Evolutionary conservation across 1,139 yeast species (phyloP).

Genomic region (Suhomyces panamericanus): DNA sequence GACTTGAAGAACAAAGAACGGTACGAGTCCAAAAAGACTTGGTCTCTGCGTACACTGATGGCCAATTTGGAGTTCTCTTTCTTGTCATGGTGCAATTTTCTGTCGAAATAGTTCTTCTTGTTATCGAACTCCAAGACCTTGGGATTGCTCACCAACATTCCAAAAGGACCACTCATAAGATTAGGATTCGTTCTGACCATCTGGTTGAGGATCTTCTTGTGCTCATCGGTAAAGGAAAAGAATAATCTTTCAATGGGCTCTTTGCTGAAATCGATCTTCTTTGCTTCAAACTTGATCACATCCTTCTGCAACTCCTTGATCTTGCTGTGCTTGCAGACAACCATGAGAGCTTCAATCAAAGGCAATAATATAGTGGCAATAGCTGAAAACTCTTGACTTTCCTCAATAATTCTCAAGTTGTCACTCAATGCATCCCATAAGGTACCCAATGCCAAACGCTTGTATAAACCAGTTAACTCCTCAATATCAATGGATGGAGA

Average conservation of each 20-base stretch:
- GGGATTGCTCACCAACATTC: conserved; percentile 86
- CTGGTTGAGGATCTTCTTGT: conserved; percentile 83
- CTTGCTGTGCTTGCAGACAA: conserved; percentile 86
- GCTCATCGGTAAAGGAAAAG: conserved; percentile 87
- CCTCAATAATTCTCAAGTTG: conserved; percentile 63
- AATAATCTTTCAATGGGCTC: conserved; percentile 81
- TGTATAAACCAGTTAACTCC: conserved; percentile 61
- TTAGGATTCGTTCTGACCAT: conserved; percentile 92
- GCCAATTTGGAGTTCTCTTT: conserved; percentile 52
- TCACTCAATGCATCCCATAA: conserved; percentile 88
- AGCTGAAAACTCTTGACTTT: conserved; percentile 48
- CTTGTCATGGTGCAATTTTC: conserved; percentile 57
- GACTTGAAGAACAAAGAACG: conserved; percentile 79
- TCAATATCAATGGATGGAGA: conserved; percentile 30
- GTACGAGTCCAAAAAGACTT: conserved; percentile 90
- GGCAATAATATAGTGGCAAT: conserved; percentile 85
- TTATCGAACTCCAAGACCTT: conserved; percentile 92
- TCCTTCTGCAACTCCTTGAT: conserved; percentile 67
- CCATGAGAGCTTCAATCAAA: conserved; percentile 89
- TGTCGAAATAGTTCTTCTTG: conserved; percentile 81
- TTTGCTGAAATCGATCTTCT: conserved; percentile 62
- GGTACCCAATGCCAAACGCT: conserved; percentile 67
- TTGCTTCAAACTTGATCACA: conserved; percentile 57
- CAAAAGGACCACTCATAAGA: conserved; percentile 94
- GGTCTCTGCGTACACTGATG: conserved; percentile 79